Evolutionary conservation across 371 early-diverging fungal genomes (phyloP).

Genomic region (Mucor lusitanicus): DNA sequence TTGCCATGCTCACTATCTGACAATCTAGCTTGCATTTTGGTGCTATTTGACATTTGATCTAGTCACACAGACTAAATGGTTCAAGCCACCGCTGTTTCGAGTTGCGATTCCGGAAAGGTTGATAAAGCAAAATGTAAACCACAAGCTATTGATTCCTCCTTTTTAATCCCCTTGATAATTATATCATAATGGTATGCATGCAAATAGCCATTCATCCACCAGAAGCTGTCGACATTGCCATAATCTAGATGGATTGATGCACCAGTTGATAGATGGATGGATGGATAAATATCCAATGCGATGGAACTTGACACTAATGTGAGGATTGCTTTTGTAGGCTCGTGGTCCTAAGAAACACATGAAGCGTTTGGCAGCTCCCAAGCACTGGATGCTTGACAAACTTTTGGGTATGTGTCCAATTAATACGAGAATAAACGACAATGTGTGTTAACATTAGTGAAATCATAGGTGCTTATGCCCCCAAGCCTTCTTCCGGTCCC

Average conservation of each 20-base stretch:
- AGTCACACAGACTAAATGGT: background rate
- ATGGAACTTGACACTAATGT: background rate
- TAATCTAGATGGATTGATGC: background rate
- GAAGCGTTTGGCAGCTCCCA: slow-evolving; percentile 99
- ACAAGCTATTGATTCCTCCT: slow-evolving; percentile 18
- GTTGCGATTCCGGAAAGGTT: background rate
- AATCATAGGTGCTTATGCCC: slow-evolving; percentile 74
- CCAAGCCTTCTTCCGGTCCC: slow-evolving; percentile 98
- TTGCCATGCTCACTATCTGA: background rate
- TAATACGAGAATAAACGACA: background rate
- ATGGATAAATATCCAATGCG: slow-evolving; percentile 8
- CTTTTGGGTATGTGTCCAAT: slow-evolving; percentile 55
- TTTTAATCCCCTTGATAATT: slow-evolving; percentile 33
- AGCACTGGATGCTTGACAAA: slow-evolving; percentile 99
- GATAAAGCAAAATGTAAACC: background rate
- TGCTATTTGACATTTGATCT: background rate
- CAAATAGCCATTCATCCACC: background rate
- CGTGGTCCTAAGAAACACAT: slow-evolving; percentile 99
- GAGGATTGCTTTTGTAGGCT: slow-evolving; percentile 59
- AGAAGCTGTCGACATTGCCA: background rate
- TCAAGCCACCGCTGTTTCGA: background rate
- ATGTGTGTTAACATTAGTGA: background rate
- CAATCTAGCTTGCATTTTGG: background rate
- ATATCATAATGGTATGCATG: slow-evolving; percentile 34
- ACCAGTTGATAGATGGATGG: slow-evolving; percentile 24